phyloP scores from a whole-genome alignment of 2,329 filamentous ascomycete species.

The Pseudofabraea citricarpa region DNA sequence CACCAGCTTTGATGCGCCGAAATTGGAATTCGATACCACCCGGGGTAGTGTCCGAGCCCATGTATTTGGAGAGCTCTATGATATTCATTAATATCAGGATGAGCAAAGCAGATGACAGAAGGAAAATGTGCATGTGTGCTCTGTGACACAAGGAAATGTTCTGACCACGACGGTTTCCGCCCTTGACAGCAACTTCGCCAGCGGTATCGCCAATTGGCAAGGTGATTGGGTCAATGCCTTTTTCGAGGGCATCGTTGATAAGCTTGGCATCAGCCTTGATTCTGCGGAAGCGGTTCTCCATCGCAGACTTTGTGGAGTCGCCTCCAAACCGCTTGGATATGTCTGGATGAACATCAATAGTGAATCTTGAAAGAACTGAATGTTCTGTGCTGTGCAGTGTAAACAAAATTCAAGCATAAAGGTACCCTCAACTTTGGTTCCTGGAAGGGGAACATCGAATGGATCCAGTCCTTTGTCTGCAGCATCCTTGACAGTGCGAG shows the following conservation, averaged over 20 bases:
- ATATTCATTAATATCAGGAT: slow-evolving; percentile 1
- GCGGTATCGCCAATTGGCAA: slow-evolving; percentile 19
- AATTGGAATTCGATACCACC: slow-evolving; percentile 29
- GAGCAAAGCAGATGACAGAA: background rate
- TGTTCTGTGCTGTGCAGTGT: background rate
- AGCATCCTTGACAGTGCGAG: slow-evolving; percentile 5
- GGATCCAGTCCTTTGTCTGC: slow-evolving; percentile 13
- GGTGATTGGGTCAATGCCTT: slow-evolving; percentile 29
- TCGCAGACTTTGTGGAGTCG: slow-evolving; percentile 27
- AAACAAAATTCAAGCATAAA: background rate
- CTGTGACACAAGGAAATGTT: slow-evolving; percentile 1
- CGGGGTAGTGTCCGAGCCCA: slow-evolving; percentile 23
- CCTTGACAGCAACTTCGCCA: slow-evolving; percentile 4
- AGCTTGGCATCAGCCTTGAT: slow-evolving; percentile 33
- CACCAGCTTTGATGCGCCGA: slow-evolving; percentile 29
- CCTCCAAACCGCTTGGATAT: slow-evolving; percentile 24
- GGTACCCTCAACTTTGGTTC: background rate
- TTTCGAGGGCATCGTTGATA: slow-evolving; percentile 26
- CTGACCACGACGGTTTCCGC: slow-evolving; percentile 7
- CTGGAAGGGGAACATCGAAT: slow-evolving; percentile 2
- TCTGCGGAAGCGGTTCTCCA: slow-evolving; percentile 35
- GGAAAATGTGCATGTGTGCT: slow-evolving; percentile 8
- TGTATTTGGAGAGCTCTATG: slow-evolving; percentile 8
- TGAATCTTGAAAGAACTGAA: slow-evolving; percentile 4
- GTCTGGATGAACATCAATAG: slow-evolving; percentile 18